Percentiles rank a stretch among this genome's conserved stretches.
phyloP scores from a whole-genome alignment of 179 eudicot genomes.

The Gypsophila paniculata region DNA sequence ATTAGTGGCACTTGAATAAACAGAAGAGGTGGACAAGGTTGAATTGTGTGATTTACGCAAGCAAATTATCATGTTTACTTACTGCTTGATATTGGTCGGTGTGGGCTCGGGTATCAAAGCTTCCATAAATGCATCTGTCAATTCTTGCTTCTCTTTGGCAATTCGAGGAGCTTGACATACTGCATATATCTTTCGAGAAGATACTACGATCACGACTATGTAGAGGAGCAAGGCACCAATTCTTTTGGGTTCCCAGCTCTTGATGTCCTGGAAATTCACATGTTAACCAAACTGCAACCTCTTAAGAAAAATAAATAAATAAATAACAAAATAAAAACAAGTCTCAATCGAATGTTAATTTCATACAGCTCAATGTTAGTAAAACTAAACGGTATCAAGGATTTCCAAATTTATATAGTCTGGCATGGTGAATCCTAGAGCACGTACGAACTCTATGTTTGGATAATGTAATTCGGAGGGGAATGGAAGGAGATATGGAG shows the following conservation, averaged over 20 bases:
- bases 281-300: conserved; percentile 4
- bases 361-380: neutral
- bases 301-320: neutral
- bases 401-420: neutral
- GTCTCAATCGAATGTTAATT: neutral
- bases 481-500: too few relatives aligned
- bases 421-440: neutral
- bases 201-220: conserved; percentile 38
- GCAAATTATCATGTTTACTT: conserved; percentile 17
- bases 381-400: neutral
- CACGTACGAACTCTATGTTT: too few relatives aligned
- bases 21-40: neutral
- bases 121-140: conserved; percentile 86
- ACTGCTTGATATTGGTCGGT: conserved; percentile 67
- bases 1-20: neutral
- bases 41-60: neutral
- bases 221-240: conserved; percentile 62
- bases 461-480: too few relatives aligned
- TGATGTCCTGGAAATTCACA: conserved; percentile 54
- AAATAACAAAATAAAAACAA: neutral
- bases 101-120: conserved; percentile 86
- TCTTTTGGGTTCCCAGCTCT: conserved; percentile 70
- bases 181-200: conserved; percentile 50
- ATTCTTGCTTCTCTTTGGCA: conserved; percentile 49
- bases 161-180: conserved; percentile 62